Evolutionary conservation across 192 early-diverging fungal genomes (phyloP).

Genomic region (Radiomyces spectabilis): DNA sequence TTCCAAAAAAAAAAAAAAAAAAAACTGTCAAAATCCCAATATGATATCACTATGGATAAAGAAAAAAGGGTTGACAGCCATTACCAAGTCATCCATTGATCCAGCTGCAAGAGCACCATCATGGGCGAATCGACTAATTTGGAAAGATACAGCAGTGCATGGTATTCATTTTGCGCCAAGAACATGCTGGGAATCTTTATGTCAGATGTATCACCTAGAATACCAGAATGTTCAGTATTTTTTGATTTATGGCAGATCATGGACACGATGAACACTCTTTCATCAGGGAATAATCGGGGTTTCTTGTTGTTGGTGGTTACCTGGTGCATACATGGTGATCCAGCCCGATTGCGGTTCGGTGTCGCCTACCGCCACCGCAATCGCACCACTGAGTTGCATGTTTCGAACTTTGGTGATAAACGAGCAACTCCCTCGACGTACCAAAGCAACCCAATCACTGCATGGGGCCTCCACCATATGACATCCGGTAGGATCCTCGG

Average conservation of each 20-base stretch:
- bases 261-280: too few relatives aligned
- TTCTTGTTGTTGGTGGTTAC: too few relatives aligned
- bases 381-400: constrained; percentile 82
- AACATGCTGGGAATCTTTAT: constrained; percentile 84
- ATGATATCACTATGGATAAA: not conserved
- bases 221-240: too few relatives aligned
- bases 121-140: constrained; percentile 11
- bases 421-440: constrained; percentile 80
- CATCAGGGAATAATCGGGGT: too few relatives aligned
- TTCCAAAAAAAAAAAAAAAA: not conserved
- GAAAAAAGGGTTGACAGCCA: too few relatives aligned
- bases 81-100: constrained; percentile 39
- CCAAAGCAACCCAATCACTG: constrained; percentile 72
- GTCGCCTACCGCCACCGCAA: constrained; percentile 86
- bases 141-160: constrained; percentile 38
- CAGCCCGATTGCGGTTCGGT: constrained; percentile 57
- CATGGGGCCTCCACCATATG: constrained; percentile 27
- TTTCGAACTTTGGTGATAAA: constrained; percentile 88
- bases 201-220: constrained; percentile 76
- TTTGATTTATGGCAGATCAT: too few relatives aligned
- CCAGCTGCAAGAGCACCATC: constrained; percentile 18
- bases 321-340: constrained; percentile 81
- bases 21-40: not conserved
- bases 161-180: constrained; percentile 61
- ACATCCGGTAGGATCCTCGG: constrained; percentile 52